A percentile compares a stretch with the other conserved stretches of the same genome.
Evolutionary conservation across 805 yeast genomes (phyloP).

Genomic region (Candida maris): DNA sequence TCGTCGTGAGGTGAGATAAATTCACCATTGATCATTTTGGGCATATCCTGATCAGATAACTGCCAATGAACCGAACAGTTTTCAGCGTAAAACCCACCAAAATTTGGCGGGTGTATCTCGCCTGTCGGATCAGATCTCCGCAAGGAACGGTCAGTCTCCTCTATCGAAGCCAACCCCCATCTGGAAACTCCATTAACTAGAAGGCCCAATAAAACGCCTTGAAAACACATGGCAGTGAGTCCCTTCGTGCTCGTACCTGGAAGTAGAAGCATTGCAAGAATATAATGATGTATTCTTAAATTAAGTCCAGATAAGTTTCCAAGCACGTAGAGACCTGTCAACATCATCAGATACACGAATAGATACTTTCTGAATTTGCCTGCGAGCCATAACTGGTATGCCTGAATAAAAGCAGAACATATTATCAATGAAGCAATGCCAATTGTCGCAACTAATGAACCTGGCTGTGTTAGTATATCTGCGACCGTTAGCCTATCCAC

Average conservation of each 20-base stretch:
- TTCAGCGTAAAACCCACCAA: slow-evolving; percentile 32
- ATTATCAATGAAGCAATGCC: slow-evolving; percentile 46
- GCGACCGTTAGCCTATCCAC: slow-evolving; percentile 73
- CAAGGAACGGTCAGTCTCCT: slow-evolving; percentile 68
- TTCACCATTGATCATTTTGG: slow-evolving; percentile 24
- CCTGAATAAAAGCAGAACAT: slow-evolving; percentile 65
- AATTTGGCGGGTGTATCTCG: slow-evolving; percentile 46
- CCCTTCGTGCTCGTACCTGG: slow-evolving; percentile 85
- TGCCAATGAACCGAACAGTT: slow-evolving; percentile 39
- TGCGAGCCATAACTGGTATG: slow-evolving; percentile 73
- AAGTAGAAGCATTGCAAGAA: slow-evolving; percentile 68
- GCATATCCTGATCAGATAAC: slow-evolving; percentile 12
- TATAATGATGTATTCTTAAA: slow-evolving; percentile 74
- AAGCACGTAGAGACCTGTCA: slow-evolving; percentile 42
- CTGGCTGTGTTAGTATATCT: slow-evolving; percentile 74
- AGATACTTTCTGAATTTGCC: slow-evolving; percentile 64
- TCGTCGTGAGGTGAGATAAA: slow-evolving; percentile 25
- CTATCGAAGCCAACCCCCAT: slow-evolving; percentile 91
- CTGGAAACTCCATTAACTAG: slow-evolving; percentile 80
- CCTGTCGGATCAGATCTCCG: slow-evolving; percentile 73
- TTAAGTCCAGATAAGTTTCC: slow-evolving; percentile 62
- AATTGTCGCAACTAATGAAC: slow-evolving; percentile 64
- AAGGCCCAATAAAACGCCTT: slow-evolving; percentile 80
- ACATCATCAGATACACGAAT: slow-evolving; percentile 45
- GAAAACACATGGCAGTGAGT: slow-evolving; percentile 65